These are phyloP conservation scores for Vanrija sp. DNA, from an alignment of 1,284 basidiomycete genomes.

Conservation along the genomic window DNA sequence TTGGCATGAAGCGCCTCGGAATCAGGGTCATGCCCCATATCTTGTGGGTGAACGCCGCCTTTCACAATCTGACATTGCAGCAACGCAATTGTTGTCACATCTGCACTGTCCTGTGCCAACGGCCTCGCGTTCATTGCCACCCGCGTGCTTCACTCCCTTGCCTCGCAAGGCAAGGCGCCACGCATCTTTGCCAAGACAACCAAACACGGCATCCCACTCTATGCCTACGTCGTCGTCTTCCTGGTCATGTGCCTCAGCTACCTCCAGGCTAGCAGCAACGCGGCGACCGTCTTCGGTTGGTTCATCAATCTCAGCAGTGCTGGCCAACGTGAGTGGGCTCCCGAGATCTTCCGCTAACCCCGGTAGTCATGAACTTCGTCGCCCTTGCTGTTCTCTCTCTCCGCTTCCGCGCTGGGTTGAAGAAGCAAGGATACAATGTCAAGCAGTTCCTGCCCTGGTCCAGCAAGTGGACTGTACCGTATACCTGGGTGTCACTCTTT, in stretches of 20 bases:
- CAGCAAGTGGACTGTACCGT: constrained; percentile 5
- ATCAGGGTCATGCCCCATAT: constrained; percentile 21
- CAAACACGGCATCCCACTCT: constrained; percentile 15
- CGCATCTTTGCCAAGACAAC: constrained; percentile 14
- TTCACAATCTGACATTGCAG: constrained; percentile 28
- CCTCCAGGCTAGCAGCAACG: constrained; percentile 14
- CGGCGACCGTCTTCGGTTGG: constrained; percentile 7
- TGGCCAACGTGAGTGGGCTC: constrained; percentile 5
- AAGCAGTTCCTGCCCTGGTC: constrained; percentile 10
- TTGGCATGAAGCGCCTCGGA: constrained; percentile 21
- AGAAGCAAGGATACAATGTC: not conserved
- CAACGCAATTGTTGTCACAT: constrained; percentile 32
- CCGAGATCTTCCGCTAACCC: not conserved
- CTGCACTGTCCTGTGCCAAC: constrained; percentile 39
- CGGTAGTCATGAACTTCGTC: constrained; percentile 13
- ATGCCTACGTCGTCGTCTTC: constrained; percentile 5
- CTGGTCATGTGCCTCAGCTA: constrained; percentile 13
- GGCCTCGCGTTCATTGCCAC: constrained; percentile 19
- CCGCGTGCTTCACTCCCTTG: constrained; percentile 13
- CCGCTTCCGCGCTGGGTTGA: constrained; percentile 8
- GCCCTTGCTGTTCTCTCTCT: constrained; percentile 4
- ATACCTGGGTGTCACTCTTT: constrained; percentile 12
- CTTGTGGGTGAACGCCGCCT: constrained; percentile 24
- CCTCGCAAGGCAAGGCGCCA: constrained; percentile 15
- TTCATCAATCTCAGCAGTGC: constrained; percentile 17